Evolutionary conservation across 768 basidiomycete genomes (phyloP).

Genomic region (Serendipita sp.): DNA sequence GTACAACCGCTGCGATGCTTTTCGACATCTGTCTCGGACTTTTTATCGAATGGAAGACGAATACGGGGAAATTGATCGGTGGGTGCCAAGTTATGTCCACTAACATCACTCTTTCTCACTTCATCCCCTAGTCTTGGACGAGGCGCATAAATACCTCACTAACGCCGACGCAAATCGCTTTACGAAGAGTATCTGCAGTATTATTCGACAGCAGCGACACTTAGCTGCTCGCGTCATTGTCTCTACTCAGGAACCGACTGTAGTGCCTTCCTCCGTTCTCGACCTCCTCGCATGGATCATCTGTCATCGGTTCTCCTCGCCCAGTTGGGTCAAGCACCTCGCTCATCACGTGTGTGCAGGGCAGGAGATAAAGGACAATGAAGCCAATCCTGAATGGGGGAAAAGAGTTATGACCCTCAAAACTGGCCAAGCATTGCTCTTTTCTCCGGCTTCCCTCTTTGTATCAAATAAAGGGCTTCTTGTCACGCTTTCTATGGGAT

Average conservation of each 20-base stretch:
- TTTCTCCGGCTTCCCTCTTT: not conserved
- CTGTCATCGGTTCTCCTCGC: slow-evolving; percentile 59
- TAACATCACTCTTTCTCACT: not conserved
- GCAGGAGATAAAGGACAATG: not conserved
- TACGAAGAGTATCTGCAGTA: slow-evolving; percentile 39
- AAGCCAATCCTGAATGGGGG: not conserved
- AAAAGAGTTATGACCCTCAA: not conserved
- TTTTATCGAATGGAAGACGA: slow-evolving; percentile 7
- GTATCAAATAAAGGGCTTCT: not conserved
- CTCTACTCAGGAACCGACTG: slow-evolving; percentile 66
- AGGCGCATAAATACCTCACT: slow-evolving; percentile 65
- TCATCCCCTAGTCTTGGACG: slow-evolving; percentile 36
- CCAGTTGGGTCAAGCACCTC: slow-evolving; percentile 59
- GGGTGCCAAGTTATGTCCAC: not conserved
- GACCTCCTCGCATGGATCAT: slow-evolving; percentile 51
- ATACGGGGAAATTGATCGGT: slow-evolving; percentile 7
- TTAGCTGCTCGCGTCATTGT: slow-evolving; percentile 57
- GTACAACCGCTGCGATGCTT: not conserved
- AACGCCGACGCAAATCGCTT: slow-evolving; percentile 34
- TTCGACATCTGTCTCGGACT: slow-evolving; percentile 9
- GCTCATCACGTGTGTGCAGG: slow-evolving; percentile 35
- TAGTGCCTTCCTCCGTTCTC: slow-evolving; percentile 49
- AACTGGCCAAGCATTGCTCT: not conserved
- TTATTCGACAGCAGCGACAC: slow-evolving; percentile 58
- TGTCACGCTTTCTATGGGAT: not conserved